Base-by-base conservation (phyloP, 192 early-diverging fungal genomes). In the Gamsiella multidivaricata region DNA sequence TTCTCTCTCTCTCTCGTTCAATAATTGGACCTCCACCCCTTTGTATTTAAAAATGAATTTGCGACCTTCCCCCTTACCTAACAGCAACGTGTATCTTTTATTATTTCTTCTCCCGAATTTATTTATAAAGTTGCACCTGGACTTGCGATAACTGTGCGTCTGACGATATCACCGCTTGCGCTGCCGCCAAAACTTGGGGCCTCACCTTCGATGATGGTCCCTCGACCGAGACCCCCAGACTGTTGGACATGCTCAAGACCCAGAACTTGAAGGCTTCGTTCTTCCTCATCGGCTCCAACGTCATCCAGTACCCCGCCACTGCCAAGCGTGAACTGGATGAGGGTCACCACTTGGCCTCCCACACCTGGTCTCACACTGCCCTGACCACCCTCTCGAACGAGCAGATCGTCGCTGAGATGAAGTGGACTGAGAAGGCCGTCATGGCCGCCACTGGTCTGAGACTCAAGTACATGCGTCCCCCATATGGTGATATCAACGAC, bases 401-500 rank as follows among this genome's bases (percentile, higher is more conserved):
- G 39, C 45, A 74, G 33, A 65, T 92, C 23, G 84, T 90, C 26
- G 85, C 87, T 61, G 88, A 92, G 81, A 69, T 94, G 39, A 83
- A 88, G 57, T 92, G 89, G 87, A 92, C 88, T 28, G 88, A 88
- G 71, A 69, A 75, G 43, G 82, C 81, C 18, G 85, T 92, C 62
- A 67, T 87, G 62, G 66, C 61, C 12, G 80, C 74, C 20, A 86
- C 84, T 52, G 89, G 89, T 29, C 55, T 86, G 22, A 53, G 81
- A 18, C 88, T 91, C 22, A 81, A 80, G 54, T 88, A 83, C 65
- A 88, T 87, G 76, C 83, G 91, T 75, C 86, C 90, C 8, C 90
- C 90, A 9, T 89, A 75, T 74, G 87, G 87, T 50, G 91, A 94
- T 57, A 82, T 91, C 59, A 91, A 93, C 73, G 89, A 93, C 76